phyloP scores from a whole-genome alignment of 2,329 filamentous ascomycete species.

The Talaromyces rugulosus region DNA sequence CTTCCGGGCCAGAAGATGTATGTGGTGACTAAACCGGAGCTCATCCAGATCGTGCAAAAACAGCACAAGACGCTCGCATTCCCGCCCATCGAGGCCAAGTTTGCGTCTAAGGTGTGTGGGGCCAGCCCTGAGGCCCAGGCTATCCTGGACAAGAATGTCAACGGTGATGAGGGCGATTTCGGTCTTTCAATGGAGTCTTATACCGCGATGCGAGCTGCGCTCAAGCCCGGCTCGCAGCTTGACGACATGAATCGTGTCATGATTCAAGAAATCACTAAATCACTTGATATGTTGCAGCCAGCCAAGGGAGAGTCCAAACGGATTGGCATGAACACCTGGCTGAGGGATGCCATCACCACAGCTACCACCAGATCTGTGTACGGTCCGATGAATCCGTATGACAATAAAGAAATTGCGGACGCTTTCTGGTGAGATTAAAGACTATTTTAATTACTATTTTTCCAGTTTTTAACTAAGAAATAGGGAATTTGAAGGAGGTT shows the following conservation, averaged over 20 bases:
- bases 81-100: conserved; percentile 2
- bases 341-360: conserved; percentile 1
- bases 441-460: background rate
- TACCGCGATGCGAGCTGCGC: background rate
- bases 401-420: conserved; percentile 1
- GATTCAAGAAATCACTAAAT: background rate
- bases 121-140: background rate
- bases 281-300: conserved; percentile 1
- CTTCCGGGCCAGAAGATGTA: conserved; percentile 6
- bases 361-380: conserved; percentile 4
- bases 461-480: background rate
- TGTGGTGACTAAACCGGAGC: background rate
- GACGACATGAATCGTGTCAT: conserved; percentile 2
- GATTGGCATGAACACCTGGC: background rate
- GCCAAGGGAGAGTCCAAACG: background rate
- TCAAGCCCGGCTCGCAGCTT: background rate
- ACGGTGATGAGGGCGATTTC: conserved; percentile 4
- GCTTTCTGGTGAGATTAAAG: conserved; percentile 2
- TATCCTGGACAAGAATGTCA: conserved; percentile 2
- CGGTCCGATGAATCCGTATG: conserved; percentile 4
- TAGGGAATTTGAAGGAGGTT: conserved; percentile 2
- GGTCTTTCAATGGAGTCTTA: conserved; percentile 6
- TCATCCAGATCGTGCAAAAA: conserved; percentile 1
- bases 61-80: conserved; percentile 3
- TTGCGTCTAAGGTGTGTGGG: background rate